These are phyloP conservation scores for Triticum timopheevii DNA, from an alignment of 176 grass and related monocot species.

Conservation along the genomic window DNA sequence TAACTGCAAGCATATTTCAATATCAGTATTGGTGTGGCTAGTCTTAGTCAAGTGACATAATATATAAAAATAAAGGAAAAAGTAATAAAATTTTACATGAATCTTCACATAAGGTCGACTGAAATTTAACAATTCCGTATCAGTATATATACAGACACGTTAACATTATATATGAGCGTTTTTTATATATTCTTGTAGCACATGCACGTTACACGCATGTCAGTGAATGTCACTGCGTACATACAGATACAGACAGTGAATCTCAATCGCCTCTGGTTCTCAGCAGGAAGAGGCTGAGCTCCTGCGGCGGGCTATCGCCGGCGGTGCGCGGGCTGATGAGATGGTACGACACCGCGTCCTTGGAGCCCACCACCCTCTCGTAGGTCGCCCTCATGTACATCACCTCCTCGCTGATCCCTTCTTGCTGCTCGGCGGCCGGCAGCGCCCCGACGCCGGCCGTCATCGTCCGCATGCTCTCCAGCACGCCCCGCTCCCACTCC, in stretches of 20 bases:
- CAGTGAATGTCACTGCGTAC: no score
- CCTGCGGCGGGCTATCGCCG: conserved; percentile 44
- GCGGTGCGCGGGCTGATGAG: conserved; percentile 36
- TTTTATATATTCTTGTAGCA: no score
- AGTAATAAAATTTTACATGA: no score
- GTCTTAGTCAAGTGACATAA: no score
- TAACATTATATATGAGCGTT: no score
- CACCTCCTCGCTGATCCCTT: conserved; percentile 21
- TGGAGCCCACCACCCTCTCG: conserved; percentile 51
- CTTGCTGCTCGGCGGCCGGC: background rate
- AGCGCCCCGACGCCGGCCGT: conserved; percentile 46
- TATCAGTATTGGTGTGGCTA: no score
- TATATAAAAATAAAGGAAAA: no score
- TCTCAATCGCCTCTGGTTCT: conserved; percentile 33
- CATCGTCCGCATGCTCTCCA: conserved; percentile 47
- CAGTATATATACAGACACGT: no score
- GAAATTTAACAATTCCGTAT: no score
- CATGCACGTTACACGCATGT: no score
- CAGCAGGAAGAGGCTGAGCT: conserved; percentile 60
- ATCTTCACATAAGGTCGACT: no score
- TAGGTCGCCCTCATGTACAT: conserved; percentile 62
- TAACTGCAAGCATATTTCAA: no score
- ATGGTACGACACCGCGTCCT: conserved; percentile 58
- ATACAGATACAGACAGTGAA: background rate
- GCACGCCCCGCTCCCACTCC: conserved; percentile 31